A percentile compares a stretch with the other conserved stretches of the same genome.
These are phyloP conservation scores for Aspergillus pseudoviridinutans DNA, from an alignment of 2,329 filamentous ascomycete species.

Conservation along the genomic window DNA sequence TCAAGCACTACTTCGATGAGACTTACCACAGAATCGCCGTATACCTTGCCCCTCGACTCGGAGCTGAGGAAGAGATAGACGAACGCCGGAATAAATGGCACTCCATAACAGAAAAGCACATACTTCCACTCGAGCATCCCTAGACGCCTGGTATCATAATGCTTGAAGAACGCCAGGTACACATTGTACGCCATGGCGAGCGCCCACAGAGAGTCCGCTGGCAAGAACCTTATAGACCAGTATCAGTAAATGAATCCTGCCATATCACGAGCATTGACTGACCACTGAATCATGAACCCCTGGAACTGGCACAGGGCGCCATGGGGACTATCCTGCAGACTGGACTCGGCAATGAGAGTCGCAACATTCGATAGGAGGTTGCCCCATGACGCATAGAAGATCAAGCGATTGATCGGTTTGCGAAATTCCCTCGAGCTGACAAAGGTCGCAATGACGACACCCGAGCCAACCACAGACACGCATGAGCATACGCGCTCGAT, in stretches of 20 bases:
- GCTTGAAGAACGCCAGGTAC: conserved; percentile 69
- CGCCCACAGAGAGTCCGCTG: conserved; percentile 68
- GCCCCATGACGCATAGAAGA: conserved; percentile 74
- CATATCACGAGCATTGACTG: conserved; percentile 25
- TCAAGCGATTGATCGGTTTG: conserved; percentile 64
- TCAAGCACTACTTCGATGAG: conserved; percentile 17
- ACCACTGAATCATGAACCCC: conserved; percentile 75
- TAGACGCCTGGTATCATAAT: conserved; percentile 60
- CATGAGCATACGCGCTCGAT: conserved; percentile 18
- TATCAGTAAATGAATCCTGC: background rate
- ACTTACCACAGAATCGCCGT: conserved; percentile 61
- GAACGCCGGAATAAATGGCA: conserved; percentile 64
- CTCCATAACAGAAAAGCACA: conserved; percentile 62
- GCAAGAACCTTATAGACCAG: conserved; percentile 58
- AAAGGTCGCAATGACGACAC: conserved; percentile 20
- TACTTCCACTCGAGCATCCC: conserved; percentile 66
- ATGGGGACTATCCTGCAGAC: conserved; percentile 45
- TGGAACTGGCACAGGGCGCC: conserved; percentile 67
- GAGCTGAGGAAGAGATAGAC: conserved; percentile 60
- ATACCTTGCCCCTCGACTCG: conserved; percentile 51
- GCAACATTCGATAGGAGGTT: conserved; percentile 71
- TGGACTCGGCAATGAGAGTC: conserved; percentile 64
- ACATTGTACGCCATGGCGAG: conserved; percentile 77
- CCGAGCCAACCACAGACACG: conserved; percentile 15
- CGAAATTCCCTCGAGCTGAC: conserved; percentile 14